phyloP scores from a whole-genome alignment of 768 basidiomycete genomes.

The Inosperma sp. region DNA sequence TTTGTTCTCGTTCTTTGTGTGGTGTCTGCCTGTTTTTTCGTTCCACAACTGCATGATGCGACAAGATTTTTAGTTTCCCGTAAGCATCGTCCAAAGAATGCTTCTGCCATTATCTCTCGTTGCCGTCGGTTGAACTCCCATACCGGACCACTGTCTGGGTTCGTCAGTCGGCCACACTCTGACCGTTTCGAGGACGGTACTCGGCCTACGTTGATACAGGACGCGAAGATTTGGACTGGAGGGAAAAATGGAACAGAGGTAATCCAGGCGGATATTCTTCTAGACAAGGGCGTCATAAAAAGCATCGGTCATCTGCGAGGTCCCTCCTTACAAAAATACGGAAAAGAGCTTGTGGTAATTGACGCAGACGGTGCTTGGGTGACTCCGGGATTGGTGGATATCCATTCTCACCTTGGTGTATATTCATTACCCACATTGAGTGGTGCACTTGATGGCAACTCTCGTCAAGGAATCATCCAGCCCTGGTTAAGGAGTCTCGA shows the following conservation, averaged over 20 bases:
- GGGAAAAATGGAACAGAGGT: constrained; percentile 61
- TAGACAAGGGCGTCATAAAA: constrained; percentile 67
- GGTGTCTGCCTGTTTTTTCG: not conserved
- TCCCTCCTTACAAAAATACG: constrained; percentile 23
- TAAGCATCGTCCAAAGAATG: constrained; percentile 19
- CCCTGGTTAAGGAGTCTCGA: constrained; percentile 74
- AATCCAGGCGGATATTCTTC: constrained; percentile 57
- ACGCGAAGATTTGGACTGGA: constrained; percentile 86
- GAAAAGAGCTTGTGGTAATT: constrained; percentile 42
- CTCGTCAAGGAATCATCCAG: constrained; percentile 39
- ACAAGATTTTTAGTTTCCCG: not conserved
- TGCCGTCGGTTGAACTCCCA: constrained; percentile 41
- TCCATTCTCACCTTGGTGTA: constrained; percentile 67
- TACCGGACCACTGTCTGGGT: constrained; percentile 44
- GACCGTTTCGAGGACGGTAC: constrained; percentile 68
- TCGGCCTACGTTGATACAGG: constrained; percentile 57
- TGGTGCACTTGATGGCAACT: constrained; percentile 57
- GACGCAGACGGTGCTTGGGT: constrained; percentile 72
- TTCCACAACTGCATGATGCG: not conserved
- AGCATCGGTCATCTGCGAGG: constrained; percentile 46
- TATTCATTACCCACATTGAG: constrained; percentile 44
- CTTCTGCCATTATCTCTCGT: constrained; percentile 32
- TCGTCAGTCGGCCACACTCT: constrained; percentile 47
- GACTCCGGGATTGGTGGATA: constrained; percentile 68
- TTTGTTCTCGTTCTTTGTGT: not conserved